Evolutionary conservation across 352 stramenopile species (phyloP).

Genomic region (Phytopythium sindhum): DNA sequence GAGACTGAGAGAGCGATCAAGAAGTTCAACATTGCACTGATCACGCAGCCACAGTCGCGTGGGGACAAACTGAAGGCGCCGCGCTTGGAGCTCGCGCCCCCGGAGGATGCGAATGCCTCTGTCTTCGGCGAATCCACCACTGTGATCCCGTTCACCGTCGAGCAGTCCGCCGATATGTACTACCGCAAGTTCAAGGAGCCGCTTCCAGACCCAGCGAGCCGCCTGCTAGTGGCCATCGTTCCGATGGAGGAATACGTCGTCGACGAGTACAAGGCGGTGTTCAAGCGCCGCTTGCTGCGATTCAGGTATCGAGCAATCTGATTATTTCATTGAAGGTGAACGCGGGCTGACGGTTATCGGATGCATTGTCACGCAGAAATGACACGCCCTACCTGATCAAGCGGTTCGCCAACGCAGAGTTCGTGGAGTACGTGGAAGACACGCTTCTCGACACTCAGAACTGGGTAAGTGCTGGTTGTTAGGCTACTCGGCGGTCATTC

Average conservation of each 20-base stretch:
- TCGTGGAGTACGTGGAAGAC: conserved; percentile 74
- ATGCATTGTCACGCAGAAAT: conserved; percentile 34
- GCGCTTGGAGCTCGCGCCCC: conserved; percentile 33
- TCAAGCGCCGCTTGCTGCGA: conserved; percentile 51
- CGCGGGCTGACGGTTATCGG: not conserved
- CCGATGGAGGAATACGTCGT: conserved; percentile 44
- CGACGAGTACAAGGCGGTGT: conserved; percentile 56
- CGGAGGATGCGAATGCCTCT: conserved; percentile 34
- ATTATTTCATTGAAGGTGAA: not conserved
- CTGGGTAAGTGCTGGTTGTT: conserved; percentile 30
- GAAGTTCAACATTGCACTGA: conserved; percentile 36
- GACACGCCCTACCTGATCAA: conserved; percentile 75
- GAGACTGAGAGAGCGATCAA: conserved; percentile 35
- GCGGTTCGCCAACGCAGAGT: conserved; percentile 67
- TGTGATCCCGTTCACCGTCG: conserved; percentile 49
- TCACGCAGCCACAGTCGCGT: conserved; percentile 14
- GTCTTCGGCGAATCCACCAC: conserved; percentile 48
- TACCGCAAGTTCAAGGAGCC: conserved; percentile 84
- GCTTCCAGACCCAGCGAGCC: conserved; percentile 53
- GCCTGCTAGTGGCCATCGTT: conserved; percentile 40
- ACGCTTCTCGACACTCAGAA: conserved; percentile 74
- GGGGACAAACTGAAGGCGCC: conserved; percentile 20
- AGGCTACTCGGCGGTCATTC: not conserved
- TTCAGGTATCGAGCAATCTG: conserved; percentile 29
- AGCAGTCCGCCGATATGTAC: conserved; percentile 68